A percentile compares a stretch with the other conserved stretches of the same genome.
These are phyloP conservation scores for Hortaea werneckii DNA, from an alignment of 2,329 filamentous ascomycete species.

Conservation along the genomic window DNA sequence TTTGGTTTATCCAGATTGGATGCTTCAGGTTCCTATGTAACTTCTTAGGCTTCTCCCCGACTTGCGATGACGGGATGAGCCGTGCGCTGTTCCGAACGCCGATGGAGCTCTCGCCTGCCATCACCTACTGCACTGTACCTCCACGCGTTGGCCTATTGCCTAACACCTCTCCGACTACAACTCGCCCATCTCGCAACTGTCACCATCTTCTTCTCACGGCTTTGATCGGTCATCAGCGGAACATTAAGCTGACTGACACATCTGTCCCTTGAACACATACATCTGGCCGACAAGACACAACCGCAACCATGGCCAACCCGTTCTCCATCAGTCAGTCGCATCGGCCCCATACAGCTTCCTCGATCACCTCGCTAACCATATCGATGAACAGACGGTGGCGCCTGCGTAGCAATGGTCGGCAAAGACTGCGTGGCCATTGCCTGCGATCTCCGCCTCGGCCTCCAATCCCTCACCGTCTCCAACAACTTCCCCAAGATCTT, in stretches of 20 bases:
- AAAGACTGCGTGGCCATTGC: conserved; percentile 99
- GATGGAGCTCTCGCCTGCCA: too few relatives aligned
- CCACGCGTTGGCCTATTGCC: too few relatives aligned
- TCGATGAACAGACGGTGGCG: conserved; percentile 58
- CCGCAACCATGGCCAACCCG: conserved; percentile 59
- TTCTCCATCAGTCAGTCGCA: conserved; percentile 79
- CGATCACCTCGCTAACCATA: not conserved
- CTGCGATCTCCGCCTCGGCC: conserved; percentile 93
- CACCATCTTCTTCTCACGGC: not conserved
- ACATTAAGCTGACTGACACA: not conserved
- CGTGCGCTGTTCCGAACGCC: too few relatives aligned
- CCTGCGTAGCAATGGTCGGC: conserved; percentile 96
- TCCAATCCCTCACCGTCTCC: conserved; percentile 92
- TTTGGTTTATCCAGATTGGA: not conserved
- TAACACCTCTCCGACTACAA: too few relatives aligned
- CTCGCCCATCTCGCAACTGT: too few relatives aligned
- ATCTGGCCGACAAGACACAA: not conserved
- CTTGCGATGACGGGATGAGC: too few relatives aligned
- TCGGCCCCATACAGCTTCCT: conserved; percentile 1
- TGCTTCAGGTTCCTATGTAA: conserved; percentile 3
- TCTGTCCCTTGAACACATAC: too few relatives aligned
- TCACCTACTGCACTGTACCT: too few relatives aligned
- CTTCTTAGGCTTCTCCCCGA: not conserved
- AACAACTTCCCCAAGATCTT: conserved; percentile 99
- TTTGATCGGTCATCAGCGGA: not conserved